Evolutionary conservation across 495 filamentous ascomycete species (phyloP).

Genomic region (Penicillium maclennaniae): DNA sequence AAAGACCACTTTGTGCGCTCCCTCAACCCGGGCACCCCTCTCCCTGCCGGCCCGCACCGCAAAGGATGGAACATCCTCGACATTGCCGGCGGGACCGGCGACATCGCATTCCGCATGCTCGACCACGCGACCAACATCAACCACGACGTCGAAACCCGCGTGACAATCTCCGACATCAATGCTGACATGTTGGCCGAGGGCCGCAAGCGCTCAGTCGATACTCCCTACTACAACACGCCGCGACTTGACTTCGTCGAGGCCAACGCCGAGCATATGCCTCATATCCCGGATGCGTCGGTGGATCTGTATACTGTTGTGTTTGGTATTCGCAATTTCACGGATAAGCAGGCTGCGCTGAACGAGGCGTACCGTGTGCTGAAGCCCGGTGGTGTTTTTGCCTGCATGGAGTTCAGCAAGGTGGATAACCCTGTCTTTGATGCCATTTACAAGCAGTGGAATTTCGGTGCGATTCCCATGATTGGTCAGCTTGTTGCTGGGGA

Average conservation of each 20-base stretch:
- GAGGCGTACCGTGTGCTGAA: conserved; percentile 87
- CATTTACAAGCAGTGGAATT: conserved; percentile 96
- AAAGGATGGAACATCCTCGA: conserved; percentile 77
- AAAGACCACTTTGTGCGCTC: conserved; percentile 96
- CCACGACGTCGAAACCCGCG: conserved; percentile 68
- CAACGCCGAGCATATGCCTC: conserved; percentile 77
- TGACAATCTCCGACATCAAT: conserved; percentile 95
- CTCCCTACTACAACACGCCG: conserved; percentile 52
- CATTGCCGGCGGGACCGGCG: conserved; percentile 94
- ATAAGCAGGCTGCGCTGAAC: conserved; percentile 71
- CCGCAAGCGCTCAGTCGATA: conserved; percentile 62
- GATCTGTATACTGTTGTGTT: conserved; percentile 98
- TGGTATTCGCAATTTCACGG: conserved; percentile 93
- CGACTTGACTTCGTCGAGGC: conserved; percentile 79
- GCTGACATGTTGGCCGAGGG: conserved; percentile 89
- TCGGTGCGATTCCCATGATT: conserved; percentile 88
- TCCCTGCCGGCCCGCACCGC: conserved; percentile 30
- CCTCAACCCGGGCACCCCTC: conserved; percentile 75
- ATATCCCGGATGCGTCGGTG: conserved; percentile 59
- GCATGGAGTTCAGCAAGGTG: conserved; percentile 91
- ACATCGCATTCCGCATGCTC: conserved; percentile 96
- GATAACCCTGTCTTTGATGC: conserved; percentile 68
- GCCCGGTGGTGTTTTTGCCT: conserved; percentile 94
- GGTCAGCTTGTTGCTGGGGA: conserved; percentile 94
- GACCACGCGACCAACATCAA: conserved; percentile 83